Evolutionary conservation across 331 rosid genomes (phyloP), one percentile per base, ranked within the genome.

Genomic region (Quercus tomentella): DNA sequence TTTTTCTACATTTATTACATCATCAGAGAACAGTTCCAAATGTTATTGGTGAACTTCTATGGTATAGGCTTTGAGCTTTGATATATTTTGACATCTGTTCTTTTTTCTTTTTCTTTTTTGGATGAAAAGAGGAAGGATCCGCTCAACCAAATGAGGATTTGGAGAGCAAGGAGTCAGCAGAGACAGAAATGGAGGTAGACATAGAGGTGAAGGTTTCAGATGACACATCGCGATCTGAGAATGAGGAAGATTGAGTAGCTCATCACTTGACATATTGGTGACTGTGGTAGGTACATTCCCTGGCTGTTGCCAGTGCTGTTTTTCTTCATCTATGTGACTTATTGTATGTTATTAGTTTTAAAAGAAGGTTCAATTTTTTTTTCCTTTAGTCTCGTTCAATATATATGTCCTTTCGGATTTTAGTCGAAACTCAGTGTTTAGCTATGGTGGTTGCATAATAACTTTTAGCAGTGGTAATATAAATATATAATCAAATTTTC

Each of bases 171-270:
- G 72, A 30, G 7, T 80, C 89, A 72, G 88, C 82, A 12, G 88
- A 84, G 79, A 71, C 80, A 9, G 88, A 84, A 76, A 70, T 76
- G 85, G 89, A 85, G 56, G 80, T 81, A 55, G 80, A 81, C n/a
- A 87, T 92, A 76, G 84, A 89, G 67, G 86, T 88, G 51, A 85
- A 89, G 89, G 82, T 86, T 72, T 70, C 88, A 72, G 89, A 57
- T 56, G 78, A 75, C 79, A 21, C 66, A 5, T 82, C 80, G 30
- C 69, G 16, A 26, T 79, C 83, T 1, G 90, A 91, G 82, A 94
- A 92, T 52, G 95, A 87, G 83, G 92, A 89, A 66, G 79, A 85
- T 56, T 84, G 82, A 91, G 16, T 33, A 60, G 43, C 8, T 70
- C 76, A 73, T 67, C 61, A 61, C 76, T 61, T 69, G 60, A 37